These are phyloP conservation scores for Chimonanthus praecox DNA, from an alignment of 164 flowering plant genomes.

Conservation along the genomic window DNA sequence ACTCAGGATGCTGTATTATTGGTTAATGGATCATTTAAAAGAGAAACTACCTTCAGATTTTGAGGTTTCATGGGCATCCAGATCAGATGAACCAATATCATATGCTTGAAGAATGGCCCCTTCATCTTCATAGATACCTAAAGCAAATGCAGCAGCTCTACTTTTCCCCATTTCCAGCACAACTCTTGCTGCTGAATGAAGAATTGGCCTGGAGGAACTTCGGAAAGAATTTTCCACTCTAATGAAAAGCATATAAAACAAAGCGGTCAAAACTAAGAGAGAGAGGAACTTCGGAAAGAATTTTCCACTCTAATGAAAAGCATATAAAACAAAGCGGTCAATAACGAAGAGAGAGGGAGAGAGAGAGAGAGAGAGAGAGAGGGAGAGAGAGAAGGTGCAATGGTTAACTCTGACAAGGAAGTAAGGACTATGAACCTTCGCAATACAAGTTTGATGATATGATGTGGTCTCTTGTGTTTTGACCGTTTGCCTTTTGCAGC, in stretches of 20 bases:
- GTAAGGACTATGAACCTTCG: conserved; percentile 51
- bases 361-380: background rate
- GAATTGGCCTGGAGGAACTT: conserved; percentile 94
- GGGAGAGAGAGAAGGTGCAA: background rate
- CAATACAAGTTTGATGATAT: conserved; percentile 94
- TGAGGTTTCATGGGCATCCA: conserved; percentile 50
- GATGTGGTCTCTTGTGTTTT: conserved; percentile 86
- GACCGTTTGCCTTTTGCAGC: conserved; percentile 58
- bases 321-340: too few species aligned
- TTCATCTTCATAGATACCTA: conserved; percentile 94
- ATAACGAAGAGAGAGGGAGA: background rate
- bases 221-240: conserved; percentile 97
- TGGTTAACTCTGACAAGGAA: background rate
- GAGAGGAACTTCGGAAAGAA: conserved; percentile 93
- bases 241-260: conserved; percentile 1
- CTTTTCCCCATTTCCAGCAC: conserved; percentile 99
- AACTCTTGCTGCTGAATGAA: conserved; percentile 98
- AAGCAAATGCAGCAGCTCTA: conserved; percentile 90
- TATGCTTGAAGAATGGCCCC: conserved; percentile 55
- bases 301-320: conserved; percentile 65
- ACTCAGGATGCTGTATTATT: background rate
- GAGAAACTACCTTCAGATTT: conserved; percentile 54
- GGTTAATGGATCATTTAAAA: background rate
- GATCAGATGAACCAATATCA: conserved; percentile 44
- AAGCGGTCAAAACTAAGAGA: too few species aligned